These are phyloP conservation scores for Phaeosphaeriaceae sp. DNA, from an alignment of 2,329 filamentous ascomycete species.

Conservation along the genomic window DNA sequence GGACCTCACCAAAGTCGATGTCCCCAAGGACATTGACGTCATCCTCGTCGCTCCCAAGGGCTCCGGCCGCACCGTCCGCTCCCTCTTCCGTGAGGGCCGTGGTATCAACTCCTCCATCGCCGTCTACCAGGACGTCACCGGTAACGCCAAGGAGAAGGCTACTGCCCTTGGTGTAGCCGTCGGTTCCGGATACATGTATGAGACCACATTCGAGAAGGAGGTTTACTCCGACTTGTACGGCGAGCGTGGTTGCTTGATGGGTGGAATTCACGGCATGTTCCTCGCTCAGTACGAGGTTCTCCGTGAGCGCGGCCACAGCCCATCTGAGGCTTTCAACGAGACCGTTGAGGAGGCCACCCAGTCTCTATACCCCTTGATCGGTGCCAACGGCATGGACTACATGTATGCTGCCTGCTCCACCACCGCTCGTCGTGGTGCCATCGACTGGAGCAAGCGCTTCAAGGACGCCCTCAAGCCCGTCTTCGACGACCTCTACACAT, in stretches of 20 bases:
- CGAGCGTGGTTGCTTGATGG: constrained; percentile 99
- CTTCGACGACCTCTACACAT: constrained; percentile 96
- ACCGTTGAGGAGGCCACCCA: constrained; percentile 99
- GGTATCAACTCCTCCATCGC: constrained; percentile 99
- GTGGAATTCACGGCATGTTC: constrained; percentile 99
- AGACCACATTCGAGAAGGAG: constrained; percentile 99
- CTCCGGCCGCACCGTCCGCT: constrained; percentile 96
- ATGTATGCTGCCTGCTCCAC: constrained; percentile 99
- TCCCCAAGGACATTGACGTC: constrained; percentile 94
- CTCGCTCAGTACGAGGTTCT: constrained; percentile 99
- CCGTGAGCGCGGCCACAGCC: constrained; percentile 96
- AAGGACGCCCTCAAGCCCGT: constrained; percentile 98
- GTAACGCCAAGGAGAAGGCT: constrained; percentile 98
- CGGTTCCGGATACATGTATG: constrained; percentile 98
- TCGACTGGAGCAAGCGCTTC: constrained; percentile 98
- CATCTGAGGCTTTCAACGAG: constrained; percentile 99
- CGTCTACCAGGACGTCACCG: constrained; percentile 97
- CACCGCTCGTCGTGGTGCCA: constrained; percentile 95
- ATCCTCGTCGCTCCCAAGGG: constrained; percentile 99
- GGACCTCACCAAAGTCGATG: constrained; percentile 97
- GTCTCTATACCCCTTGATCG: constrained; percentile 96
- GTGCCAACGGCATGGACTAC: constrained; percentile 99
- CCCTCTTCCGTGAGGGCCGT: constrained; percentile 98
- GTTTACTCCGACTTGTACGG: constrained; percentile 99
- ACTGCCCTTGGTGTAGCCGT: constrained; percentile 96